Conservation (phyloP, 2,329 filamentous ascomycete species). For the Stachybotrys echinatus region DNA sequence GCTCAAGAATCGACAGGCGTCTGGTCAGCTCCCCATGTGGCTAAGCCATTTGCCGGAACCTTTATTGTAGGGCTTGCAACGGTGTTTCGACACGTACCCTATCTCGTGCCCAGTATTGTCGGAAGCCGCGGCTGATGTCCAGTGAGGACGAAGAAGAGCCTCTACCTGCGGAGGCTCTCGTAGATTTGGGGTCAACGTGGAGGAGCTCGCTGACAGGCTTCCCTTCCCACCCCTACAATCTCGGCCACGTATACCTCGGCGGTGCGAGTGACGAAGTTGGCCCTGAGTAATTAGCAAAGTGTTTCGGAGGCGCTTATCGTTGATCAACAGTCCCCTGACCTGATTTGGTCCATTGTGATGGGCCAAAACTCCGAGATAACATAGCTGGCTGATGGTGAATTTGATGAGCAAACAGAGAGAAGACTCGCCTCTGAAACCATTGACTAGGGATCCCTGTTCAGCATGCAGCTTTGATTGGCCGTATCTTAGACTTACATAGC, state of each 20-base stretch:
- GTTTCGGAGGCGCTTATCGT: too few species aligned
- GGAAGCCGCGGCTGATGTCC: not conserved
- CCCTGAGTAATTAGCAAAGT: too few species aligned
- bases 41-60: not conserved
- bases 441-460: conserved; percentile 18
- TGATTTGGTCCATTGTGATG: not conserved
- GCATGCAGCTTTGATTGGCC: conserved; percentile 22
- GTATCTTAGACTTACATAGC: conserved; percentile 32
- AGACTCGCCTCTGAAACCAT: conserved; percentile 19
- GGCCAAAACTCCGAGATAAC: not conserved
- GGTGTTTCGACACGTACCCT: too few species aligned
- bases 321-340: too few species aligned
- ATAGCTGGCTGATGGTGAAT: not conserved
- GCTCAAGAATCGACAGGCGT: not conserved
- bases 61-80: too few species aligned
- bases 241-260: not conserved
- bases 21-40: not conserved
- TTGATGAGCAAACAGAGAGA: not conserved
- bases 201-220: not conserved
- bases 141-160: not conserved
- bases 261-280: too few species aligned
- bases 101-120: not conserved
- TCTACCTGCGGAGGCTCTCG: not conserved
- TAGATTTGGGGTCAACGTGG: not conserved
- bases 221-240: not conserved